Evolutionary conservation across 345 rosid genomes (phyloP), one percentile per base, ranked within the genome.

Genomic region (Brassica incana): DNA sequence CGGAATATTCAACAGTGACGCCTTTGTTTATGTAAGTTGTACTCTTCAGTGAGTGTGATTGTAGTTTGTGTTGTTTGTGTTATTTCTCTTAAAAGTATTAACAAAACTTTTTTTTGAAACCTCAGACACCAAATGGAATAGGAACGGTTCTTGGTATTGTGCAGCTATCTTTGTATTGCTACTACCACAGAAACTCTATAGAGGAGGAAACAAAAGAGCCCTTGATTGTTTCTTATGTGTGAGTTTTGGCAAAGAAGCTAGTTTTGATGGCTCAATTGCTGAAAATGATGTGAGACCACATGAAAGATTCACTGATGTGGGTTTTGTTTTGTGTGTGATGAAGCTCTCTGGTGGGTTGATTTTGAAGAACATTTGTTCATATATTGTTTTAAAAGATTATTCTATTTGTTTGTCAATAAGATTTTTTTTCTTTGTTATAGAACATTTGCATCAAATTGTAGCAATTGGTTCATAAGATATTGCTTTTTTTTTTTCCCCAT

Each of bases 71-170:
- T 18, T 15, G 8, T 54, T 20, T 75, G 5, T 70, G 33, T 18
- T 15, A 32, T 25, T 23, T 32, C 12, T 4, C 0, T 38, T 14
- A 14, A 30, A 14, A 80, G 67, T 40, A 25, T 15, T 59, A 65
- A 76, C 77, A 65, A 65, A 43, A 81, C 8, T 20, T 6, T 32
- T 60, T 33, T 78, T 30, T 8, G 1, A 20, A 73, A 52, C 68
- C 74, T 79, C 94, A 94, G 98, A 81, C 86, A 58, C 98, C 98
- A 25, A 94, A 94, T 70, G 95, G 95, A n/a, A 84, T 94, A 16
- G 98, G 98, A 72, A 77, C 92, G 11, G 29, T 90, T 79, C 78
- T 94, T 87, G 97, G 97, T 70, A 82, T 88, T 70, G 84, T 86
- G 23, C 98, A 92, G 74, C 83, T 94, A 78, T 76, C 14, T 5